Conservation (phyloP, 768 basidiomycete species). For the Mycena albidolilacea region DNA sequence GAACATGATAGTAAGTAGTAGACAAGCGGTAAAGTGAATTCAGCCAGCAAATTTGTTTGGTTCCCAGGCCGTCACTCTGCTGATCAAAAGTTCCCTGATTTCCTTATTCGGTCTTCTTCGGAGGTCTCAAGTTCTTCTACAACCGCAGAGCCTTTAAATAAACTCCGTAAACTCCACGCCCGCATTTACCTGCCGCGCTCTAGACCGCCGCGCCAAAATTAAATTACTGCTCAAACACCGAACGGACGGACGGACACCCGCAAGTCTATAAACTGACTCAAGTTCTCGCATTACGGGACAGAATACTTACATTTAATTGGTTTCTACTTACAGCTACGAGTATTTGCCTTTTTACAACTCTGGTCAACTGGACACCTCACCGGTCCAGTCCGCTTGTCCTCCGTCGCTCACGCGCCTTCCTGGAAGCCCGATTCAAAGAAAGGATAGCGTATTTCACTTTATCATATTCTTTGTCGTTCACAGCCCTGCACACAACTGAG, state of each 20-base stretch:
- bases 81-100: conserved; percentile 12
- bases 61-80: neutral
- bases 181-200: too few species aligned
- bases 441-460: conserved; percentile 88
- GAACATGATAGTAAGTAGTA: conserved; percentile 62
- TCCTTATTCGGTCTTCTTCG: too few species aligned
- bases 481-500: conserved; percentile 61
- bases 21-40: conserved; percentile 6
- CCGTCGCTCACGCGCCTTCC: conserved; percentile 80
- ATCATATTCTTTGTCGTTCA: conserved; percentile 77
- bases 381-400: conserved; percentile 57
- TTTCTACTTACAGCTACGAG: conserved; percentile 29
- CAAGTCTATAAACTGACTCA: too few species aligned
- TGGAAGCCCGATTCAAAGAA: conserved; percentile 77
- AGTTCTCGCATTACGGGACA: neutral
- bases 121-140: too few species aligned
- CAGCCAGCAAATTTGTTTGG: conserved; percentile 27
- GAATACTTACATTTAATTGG: conserved; percentile 28
- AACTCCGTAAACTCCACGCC: too few species aligned
- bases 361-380: conserved; percentile 35
- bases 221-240: too few species aligned
- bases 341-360: conserved; percentile 31
- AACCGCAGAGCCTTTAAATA: too few species aligned
- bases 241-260: too few species aligned
- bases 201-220: too few species aligned